A percentile compares a stretch with the other conserved stretches of the same genome.
Conservation (phyloP, 148 eudicot genomes). For the Silene uniflora region DNA sequence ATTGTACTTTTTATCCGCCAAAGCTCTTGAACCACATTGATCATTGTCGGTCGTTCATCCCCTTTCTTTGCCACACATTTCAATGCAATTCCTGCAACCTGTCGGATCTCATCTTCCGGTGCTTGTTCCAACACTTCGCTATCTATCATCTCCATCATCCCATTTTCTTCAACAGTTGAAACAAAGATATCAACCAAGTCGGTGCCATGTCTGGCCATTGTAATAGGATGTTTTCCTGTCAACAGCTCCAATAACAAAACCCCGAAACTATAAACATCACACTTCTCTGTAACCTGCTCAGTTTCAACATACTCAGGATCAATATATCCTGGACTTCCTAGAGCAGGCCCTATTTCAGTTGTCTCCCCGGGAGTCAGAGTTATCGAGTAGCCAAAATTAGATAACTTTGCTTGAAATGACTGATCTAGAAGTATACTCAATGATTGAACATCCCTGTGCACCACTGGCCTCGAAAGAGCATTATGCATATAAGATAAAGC, state of each 20-base stretch:
- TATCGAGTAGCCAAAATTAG: conserved; percentile 22
- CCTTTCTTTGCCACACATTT: conserved; percentile 28
- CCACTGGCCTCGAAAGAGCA: conserved; percentile 22
- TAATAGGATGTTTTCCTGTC: conserved; percentile 18
- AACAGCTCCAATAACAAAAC: too few relatives aligned
- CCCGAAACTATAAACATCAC: conserved; percentile 31
- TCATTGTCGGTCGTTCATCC: conserved; percentile 29
- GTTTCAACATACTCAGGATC: conserved; percentile 25
- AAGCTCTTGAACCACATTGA: conserved; percentile 20
- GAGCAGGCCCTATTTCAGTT: conserved; percentile 14
- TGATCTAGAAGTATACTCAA: conserved; percentile 24
- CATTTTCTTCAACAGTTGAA: conserved; percentile 13
- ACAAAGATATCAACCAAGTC: conserved; percentile 28
- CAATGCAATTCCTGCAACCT: conserved; percentile 13
- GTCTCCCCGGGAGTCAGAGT: conserved; percentile 19
- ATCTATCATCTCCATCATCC: conserved; percentile 25
- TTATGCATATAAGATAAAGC: conserved; percentile 33
- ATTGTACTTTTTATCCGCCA: conserved; percentile 3
- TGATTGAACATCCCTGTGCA: conserved; percentile 31
- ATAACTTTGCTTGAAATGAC: conserved; percentile 16
- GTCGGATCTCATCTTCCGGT: conserved; percentile 11
- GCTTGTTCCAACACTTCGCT: conserved; percentile 17
- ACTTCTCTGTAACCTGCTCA: conserved; percentile 25
- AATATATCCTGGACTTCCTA: conserved; percentile 30
- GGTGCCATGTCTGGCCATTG: conserved; percentile 5